Base-by-base conservation (phyloP, 2,329 filamentous ascomycete genomes). In the Harringtonia aguacate region DNA sequence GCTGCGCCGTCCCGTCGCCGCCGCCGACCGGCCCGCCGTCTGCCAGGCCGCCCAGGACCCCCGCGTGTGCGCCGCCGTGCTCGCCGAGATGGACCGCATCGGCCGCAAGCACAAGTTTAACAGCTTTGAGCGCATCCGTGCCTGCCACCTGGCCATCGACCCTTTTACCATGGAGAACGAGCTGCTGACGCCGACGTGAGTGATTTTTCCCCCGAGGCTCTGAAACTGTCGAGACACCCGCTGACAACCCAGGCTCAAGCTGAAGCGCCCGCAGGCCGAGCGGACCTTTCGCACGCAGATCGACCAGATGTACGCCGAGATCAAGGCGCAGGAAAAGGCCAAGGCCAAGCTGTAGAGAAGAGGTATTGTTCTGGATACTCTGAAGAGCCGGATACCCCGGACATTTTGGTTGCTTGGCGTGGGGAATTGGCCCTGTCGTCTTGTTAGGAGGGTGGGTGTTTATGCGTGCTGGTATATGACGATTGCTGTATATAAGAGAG, bases 91-190 rank as follows among this genome's bases (percentile, higher is more conserved):
- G 29, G 84, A 92, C 47, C 75, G 72, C 44, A 83, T 94, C 46
- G 87, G 78, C 36, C 84, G 76, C 67, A 82, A 81, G 66, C 79
- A 85, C 62, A 94, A 92, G 67, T 89, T 98, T 63, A 92, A 94
- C 59, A 86, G 81, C 53, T 97, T 85, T 55, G 92, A 98, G 72
- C 78, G 79, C 51, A 81, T 97, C 38, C 77, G 75, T 60, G 84
- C 81, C 53, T 73, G 83, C 45, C 65, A 82, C 50, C 65, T 98
- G 53, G 81, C 84, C 55, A 55, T 95, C 14, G 92, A 98, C 47
- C 92, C 92, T 2, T 97, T 98, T 56, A 86, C 80, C 1, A 80
- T 97, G 51, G 89, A 95, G 41, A 98, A 98, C 59, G 85, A 94
- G 63, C 71, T 95, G 40, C 66, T 89, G 58, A 92, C 86, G 18